These are phyloP conservation scores for Immersiporthe knoxdaviesiana DNA, from an alignment of 2,329 filamentous ascomycete species.

Conservation along the genomic window DNA sequence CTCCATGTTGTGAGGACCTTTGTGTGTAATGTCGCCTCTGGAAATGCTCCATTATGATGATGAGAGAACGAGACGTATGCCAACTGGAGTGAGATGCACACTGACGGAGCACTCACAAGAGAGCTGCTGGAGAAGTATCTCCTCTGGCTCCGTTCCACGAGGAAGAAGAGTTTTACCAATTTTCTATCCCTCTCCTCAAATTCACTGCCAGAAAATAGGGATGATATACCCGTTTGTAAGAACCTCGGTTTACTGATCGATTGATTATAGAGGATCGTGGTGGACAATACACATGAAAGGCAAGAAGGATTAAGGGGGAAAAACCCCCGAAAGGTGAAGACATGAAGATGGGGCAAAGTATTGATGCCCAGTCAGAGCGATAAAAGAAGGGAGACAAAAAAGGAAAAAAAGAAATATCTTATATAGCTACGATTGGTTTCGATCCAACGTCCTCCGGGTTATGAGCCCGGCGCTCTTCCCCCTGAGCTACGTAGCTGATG, in stretches of 20 bases:
- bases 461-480: conserved; percentile 29
- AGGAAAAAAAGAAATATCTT: not conserved
- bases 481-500: conserved; percentile 28
- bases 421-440: conserved; percentile 25
- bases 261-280: no score
- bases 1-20: not conserved
- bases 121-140: not conserved
- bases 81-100: not conserved
- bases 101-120: not conserved
- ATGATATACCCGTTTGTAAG: not conserved
- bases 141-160: not conserved
- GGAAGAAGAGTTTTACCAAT: not conserved
- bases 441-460: conserved; percentile 27
- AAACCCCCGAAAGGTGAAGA: no score
- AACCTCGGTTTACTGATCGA: no score
- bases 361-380: no score
- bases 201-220: not conserved
- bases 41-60: not conserved
- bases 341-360: no score
- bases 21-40: not conserved
- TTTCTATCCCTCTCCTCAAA: not conserved
- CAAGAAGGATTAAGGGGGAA: no score
- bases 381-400: not conserved
- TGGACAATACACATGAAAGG: no score
- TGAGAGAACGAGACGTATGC: not conserved